Conservation (phyloP, 805 yeast genomes). For the Starmerella stigmatis region DNA sequence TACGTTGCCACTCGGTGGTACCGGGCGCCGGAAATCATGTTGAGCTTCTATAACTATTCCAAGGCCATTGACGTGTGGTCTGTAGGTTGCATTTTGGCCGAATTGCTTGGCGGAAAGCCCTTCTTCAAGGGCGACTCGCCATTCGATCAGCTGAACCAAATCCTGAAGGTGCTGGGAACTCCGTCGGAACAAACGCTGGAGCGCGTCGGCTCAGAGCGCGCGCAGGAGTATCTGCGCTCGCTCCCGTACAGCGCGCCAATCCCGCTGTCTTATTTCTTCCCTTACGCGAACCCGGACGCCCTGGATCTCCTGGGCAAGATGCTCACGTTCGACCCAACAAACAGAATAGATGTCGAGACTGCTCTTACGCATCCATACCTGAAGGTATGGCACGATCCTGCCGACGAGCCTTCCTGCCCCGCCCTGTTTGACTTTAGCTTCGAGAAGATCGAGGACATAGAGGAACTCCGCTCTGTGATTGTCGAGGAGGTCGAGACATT, state of each 20-base stretch:
- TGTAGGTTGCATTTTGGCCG: conserved; percentile 91
- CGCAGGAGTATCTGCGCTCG: conserved; percentile 75
- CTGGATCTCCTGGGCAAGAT: conserved; percentile 58
- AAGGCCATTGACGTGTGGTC: conserved; percentile 96
- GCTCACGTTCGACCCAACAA: conserved; percentile 71
- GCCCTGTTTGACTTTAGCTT: conserved; percentile 84
- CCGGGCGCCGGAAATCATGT: conserved; percentile 95
- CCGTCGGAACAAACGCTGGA: conserved; percentile 62
- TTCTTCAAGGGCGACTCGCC: conserved; percentile 91
- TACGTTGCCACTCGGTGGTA: conserved; percentile 98
- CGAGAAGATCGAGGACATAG: conserved; percentile 69
- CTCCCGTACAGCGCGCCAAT: conserved; percentile 60
- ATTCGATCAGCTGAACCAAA: conserved; percentile 77
- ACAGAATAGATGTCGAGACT: conserved; percentile 71
- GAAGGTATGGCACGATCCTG: conserved; percentile 82
- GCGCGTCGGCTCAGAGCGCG: conserved; percentile 66
- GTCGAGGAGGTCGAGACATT: conserved; percentile 57
- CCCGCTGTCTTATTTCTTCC: conserved; percentile 42
- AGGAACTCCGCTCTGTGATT: conserved; percentile 66
- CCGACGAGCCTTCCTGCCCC: conserved; percentile 83
- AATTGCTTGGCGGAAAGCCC: conserved; percentile 75
- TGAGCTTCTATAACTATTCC: conserved; percentile 84
- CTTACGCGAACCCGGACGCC: conserved; percentile 53
- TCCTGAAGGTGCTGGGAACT: conserved; percentile 77
- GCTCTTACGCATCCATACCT: conserved; percentile 84